Base-by-base conservation (phyloP, 1,139 yeast species). In the Pichia sp. region DNA sequence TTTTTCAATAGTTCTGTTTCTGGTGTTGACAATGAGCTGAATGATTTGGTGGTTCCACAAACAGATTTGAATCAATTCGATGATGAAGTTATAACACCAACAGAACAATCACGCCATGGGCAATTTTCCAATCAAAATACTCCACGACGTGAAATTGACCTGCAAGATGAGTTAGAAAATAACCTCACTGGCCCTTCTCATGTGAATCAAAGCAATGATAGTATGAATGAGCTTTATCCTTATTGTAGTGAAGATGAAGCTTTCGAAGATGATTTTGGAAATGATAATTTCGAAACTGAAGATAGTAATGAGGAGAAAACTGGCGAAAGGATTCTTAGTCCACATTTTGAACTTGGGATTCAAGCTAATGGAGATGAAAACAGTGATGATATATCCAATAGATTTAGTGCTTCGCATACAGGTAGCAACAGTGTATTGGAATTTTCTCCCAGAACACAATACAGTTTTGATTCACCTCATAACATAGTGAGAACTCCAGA, bases 161-260 rank as follows among this genome's bases (percentile, higher is more conserved):
- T 48, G 28, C 48, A 34, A 18, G 42, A 42, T 35, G 51, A 48
- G 23, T 26, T 48, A 5, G 51, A 46, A 6, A 43, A 44, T 23
- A 31, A 18, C 11, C 4, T 31, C 21, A 41, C 37, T 31, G 38
- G 40, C 5, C 25, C 23, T 6, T 25, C 21, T 1, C 26, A 19
- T 18, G 24, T 12, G 4, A 19, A 24, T 12, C 18, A 28, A 17
- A 21, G 21, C 4, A 20, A 24, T 11, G 19, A 20, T 6, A 34
- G 45, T 23, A 28, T 46, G 6, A 35, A 42, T 8, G 48, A 47
- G 26, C 28, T 47, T 5, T 48, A 46, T 39, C 51, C 51, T 8
- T 38, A 34, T 6, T 36, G 34, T 3, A 28, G 18, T 24, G 40
- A 37, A 12, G 28, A 34, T 30, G 37, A 19, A 21, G 43, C 34